Evolutionary conservation across 176 grass and related monocot species (phyloP), one percentile per base, ranked within the genome.

Genomic region (Zoysia pacifica): DNA sequence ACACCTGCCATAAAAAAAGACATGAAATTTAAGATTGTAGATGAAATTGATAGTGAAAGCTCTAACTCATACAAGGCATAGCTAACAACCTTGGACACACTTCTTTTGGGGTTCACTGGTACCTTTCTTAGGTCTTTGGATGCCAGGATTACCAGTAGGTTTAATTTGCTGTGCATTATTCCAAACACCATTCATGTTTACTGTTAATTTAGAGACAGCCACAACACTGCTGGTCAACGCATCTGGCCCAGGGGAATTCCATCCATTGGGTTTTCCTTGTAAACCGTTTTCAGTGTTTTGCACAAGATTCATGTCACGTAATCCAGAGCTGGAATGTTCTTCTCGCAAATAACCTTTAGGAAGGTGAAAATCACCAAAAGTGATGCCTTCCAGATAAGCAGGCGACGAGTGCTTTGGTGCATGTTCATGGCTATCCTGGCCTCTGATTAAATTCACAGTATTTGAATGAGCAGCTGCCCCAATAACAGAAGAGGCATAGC

Each of bases 291-390:
- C 86, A 0, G 36, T 61, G 67, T 82, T 86, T 68, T 75, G 76
- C 38, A 74, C 48, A 38, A 76, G 70, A 15, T 83, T 83, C 62
- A 59, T 28, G 77, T 38, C 73, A 76, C 40, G 9, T 48, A 66
- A 73, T 52, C 71, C 83, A 62, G 74, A 79, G 45, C 14, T 82
- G 40, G 81, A 61, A 70, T 87, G n/a, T 42, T 79, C 65, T 67
- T 86, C 79, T 61, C 9, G 73, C 14, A 85, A 79, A 36, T 69
- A 66, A 76, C 72, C 82, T 88, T 94, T 83, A 82, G 83, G 84
- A 79, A 88, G 88, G 54, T 54, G 61, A 63, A 99, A 93, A 86
- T 95, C 90, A 42, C 96, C 92, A 86, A 99, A 99, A 58, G 81
- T 86, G 76, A 92, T 93, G 39, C 92, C 90, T 82, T 89, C 89